Evolutionary conservation across 2,329 filamentous ascomycete species (phyloP).

Genomic region (Coniochaeta sp.): DNA sequence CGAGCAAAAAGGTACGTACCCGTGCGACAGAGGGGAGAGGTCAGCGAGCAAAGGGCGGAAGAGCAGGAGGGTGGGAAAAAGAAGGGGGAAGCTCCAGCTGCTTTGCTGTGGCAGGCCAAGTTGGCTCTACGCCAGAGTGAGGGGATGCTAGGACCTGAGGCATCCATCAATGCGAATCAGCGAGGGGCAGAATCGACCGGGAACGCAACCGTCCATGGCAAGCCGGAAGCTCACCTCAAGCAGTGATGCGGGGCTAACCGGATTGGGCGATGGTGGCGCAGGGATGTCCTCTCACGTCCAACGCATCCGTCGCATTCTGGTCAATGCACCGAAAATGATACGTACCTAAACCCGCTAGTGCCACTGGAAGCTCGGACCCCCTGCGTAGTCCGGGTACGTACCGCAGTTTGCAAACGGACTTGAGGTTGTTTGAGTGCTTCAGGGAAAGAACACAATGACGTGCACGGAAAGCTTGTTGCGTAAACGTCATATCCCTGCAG

Average conservation of each 20-base stretch:
- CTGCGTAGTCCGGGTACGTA: too few species aligned
- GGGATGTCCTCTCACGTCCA: neutral
- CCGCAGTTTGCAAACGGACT: too few species aligned
- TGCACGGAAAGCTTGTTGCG: too few species aligned
- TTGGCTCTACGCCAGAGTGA: neutral
- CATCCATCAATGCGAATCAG: neutral
- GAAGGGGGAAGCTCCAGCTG: slow-evolving; percentile 12
- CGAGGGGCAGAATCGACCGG: neutral
- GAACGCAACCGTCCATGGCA: neutral
- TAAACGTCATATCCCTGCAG: too few species aligned
- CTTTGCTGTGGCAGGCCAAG: neutral
- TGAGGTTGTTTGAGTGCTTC: too few species aligned
- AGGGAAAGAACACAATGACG: too few species aligned
- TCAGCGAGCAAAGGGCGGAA: slow-evolving; percentile 8
- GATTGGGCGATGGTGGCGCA: neutral
- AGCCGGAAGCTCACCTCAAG: neutral
- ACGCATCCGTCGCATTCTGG: too few species aligned
- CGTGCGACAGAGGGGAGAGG: slow-evolving; percentile 5
- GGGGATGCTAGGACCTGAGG: neutral
- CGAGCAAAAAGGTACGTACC: slow-evolving; percentile 18
- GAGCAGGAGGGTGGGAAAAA: neutral
- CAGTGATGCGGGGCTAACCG: neutral
- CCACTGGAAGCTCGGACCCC: too few species aligned
- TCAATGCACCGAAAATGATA: too few species aligned
- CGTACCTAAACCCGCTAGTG: too few species aligned